Conservation (phyloP, 106 monocot species). For the Platanthera zijinensis region DNA sequence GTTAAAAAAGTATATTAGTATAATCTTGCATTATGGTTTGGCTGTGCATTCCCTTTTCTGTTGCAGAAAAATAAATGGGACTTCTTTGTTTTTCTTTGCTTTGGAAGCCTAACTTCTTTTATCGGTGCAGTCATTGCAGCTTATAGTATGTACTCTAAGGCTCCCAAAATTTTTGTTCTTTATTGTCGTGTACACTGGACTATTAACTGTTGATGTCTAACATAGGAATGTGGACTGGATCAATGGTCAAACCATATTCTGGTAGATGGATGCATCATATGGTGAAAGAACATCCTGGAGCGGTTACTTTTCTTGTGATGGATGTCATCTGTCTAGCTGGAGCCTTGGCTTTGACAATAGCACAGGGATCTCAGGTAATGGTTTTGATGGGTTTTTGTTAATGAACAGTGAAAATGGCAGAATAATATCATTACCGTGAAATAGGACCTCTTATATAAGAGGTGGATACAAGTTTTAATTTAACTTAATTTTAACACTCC, state of each 20-base stretch:
- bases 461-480: too few relatives aligned
- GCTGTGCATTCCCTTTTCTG: neutral
- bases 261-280: slow-evolving; percentile 52
- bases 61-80: slow-evolving; percentile 85
- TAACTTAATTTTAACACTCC: too few relatives aligned
- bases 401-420: too few relatives aligned
- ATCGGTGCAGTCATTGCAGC: slow-evolving; percentile 42
- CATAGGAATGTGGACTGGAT: slow-evolving; percentile 68
- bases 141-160: slow-evolving; percentile 42
- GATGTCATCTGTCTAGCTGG: slow-evolving; percentile 56
- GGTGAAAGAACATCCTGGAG: slow-evolving; percentile 51
- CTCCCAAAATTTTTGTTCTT: neutral
- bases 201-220: slow-evolving; percentile 8
- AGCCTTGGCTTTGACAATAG: slow-evolving; percentile 41
- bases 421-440: too few relatives aligned
- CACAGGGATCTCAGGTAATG: slow-evolving; percentile 70
- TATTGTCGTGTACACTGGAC: neutral
- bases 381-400: too few relatives aligned
- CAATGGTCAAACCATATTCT: slow-evolving; percentile 28
- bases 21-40: neutral
- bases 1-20: neutral
- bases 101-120: slow-evolving; percentile 54
- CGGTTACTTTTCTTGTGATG: slow-evolving; percentile 52
- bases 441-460: too few relatives aligned
- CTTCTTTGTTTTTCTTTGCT: slow-evolving; percentile 69